These are phyloP conservation scores for Hibiscus syriacus DNA, from an alignment of 345 rosid genomes.

Conservation along the genomic window DNA sequence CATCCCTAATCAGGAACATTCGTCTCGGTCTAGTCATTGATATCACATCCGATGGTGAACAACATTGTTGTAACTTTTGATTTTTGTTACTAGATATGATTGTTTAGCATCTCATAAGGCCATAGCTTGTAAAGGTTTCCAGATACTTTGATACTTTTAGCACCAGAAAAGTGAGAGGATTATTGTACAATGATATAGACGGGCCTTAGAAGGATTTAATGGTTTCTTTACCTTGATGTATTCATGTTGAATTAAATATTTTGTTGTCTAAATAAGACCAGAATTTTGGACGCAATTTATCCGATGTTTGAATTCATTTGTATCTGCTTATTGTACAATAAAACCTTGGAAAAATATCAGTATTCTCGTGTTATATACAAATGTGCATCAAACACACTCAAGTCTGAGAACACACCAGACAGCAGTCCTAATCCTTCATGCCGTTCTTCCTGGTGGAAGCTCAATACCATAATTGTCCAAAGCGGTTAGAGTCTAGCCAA, in stretches of 20 bases:
- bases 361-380: no score
- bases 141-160: neutral
- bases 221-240: neutral
- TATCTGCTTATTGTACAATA: neutral
- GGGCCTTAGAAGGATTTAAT: neutral
- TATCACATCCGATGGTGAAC: neutral
- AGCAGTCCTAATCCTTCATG: neutral
- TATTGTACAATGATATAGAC: neutral
- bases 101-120: neutral
- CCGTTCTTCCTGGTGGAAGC: neutral
- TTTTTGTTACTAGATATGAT: neutral
- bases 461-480: neutral
- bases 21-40: neutral
- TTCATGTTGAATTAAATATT: neutral
- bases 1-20: neutral
- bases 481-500: neutral
- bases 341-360: no score
- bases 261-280: no score
- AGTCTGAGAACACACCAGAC: neutral
- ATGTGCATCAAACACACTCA: no score
- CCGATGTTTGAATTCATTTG: neutral
- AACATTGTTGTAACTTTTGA: neutral
- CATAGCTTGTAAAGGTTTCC: neutral
- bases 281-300: neutral
- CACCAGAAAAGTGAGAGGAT: neutral